Evolutionary conservation across 2,329 filamentous ascomycete genomes (phyloP), one percentile per base, ranked within the genome.

Genomic region (Hypoxylon sp.): DNA sequence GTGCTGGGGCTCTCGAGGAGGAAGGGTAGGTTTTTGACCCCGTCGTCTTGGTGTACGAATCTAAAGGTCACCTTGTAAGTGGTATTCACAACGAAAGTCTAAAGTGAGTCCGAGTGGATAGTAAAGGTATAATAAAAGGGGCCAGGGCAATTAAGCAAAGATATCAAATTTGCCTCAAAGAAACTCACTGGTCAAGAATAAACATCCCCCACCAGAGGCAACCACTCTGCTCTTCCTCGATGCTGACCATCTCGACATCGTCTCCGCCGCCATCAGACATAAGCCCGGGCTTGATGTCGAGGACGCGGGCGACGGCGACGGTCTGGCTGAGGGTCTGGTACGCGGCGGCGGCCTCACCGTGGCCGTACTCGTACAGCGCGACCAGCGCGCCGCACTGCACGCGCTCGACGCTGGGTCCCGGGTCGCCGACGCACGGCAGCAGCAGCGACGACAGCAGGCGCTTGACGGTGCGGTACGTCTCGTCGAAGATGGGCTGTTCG

Each of bases 171-270:
- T 24, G 41, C 2, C 20, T 13, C 13, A 6, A 6, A 13, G 22
- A 46, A 24, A 41, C 77, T 73, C 67, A 79, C 78, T 80, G 78
- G 60, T 82, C 80, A 28, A 81, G 71, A 17, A 81, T 79, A 60
- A 82, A 78, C 43, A 81, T 70, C 1, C 75, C 77, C 80, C 80
- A 82, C 74, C 80, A 82, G 28, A 81, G 68, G 43, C 77, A 75
- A 47, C 79, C 74, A 5, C 73, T 74, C 64, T 80, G 78, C 62
- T 82, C 77, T 19, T 80, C 77, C 39, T 73, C 71, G 20, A 64
- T 26, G 11, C 52, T 64, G n/a, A 51, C 55, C 47, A 65, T 65
- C 11, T 64, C 47, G 8, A 68, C 50, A 28, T 76, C 73, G 24
- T 69, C 37, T 8, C n/a, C 72, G 24, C 72, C 71, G n/a, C 74